Evolutionary conservation across 2,329 filamentous ascomycete species (phyloP), one percentile per base, ranked within the genome.

Genomic region (Ophiostoma novo-ulmi): DNA sequence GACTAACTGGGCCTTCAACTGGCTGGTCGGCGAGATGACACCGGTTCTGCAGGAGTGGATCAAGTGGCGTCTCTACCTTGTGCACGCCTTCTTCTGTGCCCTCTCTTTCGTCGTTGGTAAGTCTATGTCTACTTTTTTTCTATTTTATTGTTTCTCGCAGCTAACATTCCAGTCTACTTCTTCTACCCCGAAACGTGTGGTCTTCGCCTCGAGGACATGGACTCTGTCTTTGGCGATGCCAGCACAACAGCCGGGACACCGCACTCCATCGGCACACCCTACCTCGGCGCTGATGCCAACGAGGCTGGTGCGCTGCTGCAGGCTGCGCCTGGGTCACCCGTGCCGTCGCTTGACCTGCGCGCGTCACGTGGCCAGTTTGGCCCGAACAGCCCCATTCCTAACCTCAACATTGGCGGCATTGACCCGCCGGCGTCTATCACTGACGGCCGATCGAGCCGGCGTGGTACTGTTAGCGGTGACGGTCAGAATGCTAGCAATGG

Each of bases 1-100:
- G 22, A 90, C 94, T 41, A 99, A 99, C 78, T 99, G 95, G 95
- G 93, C 94, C 1, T 97, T 95, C 81, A 99, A 99, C 81, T 99
- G 93, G 91, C 84, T 98, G 36, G 95, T 98, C 3, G 95, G 95
- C 75, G 92, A 97, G 80, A 87, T 98, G 84, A 99, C 95, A 0
- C 95, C 95, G 1, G 89, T 98, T 70, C 83, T 98, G 72, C 94
- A 99, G 79, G 92, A 95, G 76, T 88, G 86, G 81, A 98, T 99
- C 76, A 88, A 91, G 76, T 99, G 95, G 95, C 88, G 95, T 44
- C 83, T 98, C 72, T 99, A 99, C 77, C 85, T 99, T 67, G 84
- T 99, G 20, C 95, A 99, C 80, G 95, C 95, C 1, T 97, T 98
- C 80, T 98, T 97, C 82, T 99, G 95, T 79, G 93, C 92, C 69